Evolutionary conservation across 2,329 filamentous ascomycete species (phyloP).

Genomic region (Cladosporium sp.): DNA sequence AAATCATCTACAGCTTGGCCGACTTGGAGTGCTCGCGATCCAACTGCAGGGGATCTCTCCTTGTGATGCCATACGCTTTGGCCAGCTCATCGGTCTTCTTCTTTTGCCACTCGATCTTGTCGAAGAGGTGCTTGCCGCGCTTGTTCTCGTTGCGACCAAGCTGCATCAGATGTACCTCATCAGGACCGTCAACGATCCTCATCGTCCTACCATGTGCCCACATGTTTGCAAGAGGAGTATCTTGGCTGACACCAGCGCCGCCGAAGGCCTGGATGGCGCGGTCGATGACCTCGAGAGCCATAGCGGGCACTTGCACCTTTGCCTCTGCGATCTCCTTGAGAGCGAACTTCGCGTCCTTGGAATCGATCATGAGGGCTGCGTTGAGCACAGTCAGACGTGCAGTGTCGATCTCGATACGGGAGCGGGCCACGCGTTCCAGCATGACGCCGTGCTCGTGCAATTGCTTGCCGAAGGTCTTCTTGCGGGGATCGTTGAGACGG

Average conservation of each 20-base stretch:
- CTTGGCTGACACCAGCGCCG: constrained; percentile 85
- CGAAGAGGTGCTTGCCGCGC: constrained; percentile 57
- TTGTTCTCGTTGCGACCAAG: constrained; percentile 77
- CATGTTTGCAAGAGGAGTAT: constrained; percentile 76
- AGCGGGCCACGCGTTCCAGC: constrained; percentile 89
- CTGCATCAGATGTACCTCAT: constrained; percentile 88
- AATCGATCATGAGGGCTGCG: constrained; percentile 91
- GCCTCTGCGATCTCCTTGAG: constrained; percentile 92
- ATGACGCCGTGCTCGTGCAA: constrained; percentile 89
- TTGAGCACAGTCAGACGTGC: constrained; percentile 88
- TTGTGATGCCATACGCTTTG: constrained; percentile 51
- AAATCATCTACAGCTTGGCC: constrained; percentile 35
- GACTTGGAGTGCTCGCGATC: constrained; percentile 34
- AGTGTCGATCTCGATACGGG: constrained; percentile 88
- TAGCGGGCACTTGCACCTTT: constrained; percentile 84
- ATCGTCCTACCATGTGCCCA: constrained; percentile 34
- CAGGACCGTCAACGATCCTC: constrained; percentile 68
- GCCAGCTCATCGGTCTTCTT: constrained; percentile 63
- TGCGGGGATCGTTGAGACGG: constrained; percentile 84
- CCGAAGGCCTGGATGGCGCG: constrained; percentile 91
- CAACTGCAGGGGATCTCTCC: constrained; percentile 39
- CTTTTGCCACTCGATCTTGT: constrained; percentile 61
- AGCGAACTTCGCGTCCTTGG: constrained; percentile 79
- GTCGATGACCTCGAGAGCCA: constrained; percentile 83
- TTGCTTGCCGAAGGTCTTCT: constrained; percentile 86